Conservation (phyloP, 345 rosid genomes). For the Lepidium aucheri region DNA sequence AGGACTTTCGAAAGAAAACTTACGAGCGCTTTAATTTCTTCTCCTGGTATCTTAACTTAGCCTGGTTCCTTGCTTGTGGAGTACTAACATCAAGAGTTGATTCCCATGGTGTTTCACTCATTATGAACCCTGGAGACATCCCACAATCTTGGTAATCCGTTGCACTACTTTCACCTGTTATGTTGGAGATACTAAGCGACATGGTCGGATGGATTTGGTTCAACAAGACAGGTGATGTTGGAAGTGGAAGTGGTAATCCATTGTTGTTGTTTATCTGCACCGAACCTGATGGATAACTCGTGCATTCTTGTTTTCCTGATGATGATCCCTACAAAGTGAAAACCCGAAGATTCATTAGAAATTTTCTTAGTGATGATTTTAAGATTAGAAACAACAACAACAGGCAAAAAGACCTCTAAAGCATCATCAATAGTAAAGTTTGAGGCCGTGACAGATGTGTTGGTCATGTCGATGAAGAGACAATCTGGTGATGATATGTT, state of each 20-base stretch:
- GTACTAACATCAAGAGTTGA: constrained; percentile 44
- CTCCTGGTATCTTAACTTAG: constrained; percentile 79
- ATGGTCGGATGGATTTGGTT: constrained; percentile 53
- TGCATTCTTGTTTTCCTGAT: constrained; percentile 43
- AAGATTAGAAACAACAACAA: not conserved
- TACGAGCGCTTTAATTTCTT: constrained; percentile 70
- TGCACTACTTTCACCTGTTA: constrained; percentile 52
- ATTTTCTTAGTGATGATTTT: not conserved
- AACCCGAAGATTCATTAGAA: not conserved
- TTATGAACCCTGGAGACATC: constrained; percentile 42
- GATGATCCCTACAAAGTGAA: constrained; percentile 41
- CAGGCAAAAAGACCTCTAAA: not conserved
- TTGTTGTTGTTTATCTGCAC: constrained; percentile 21
- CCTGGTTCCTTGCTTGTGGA: constrained; percentile 66
- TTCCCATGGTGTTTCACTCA: constrained; percentile 76
- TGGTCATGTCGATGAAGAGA: constrained; percentile 14
- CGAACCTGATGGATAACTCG: constrained; percentile 22
- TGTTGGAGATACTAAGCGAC: constrained; percentile 49
- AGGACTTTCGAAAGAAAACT: not conserved
- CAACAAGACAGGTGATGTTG: constrained; percentile 10
- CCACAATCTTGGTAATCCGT: constrained; percentile 65
- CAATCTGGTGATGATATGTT: constrained; percentile 36
- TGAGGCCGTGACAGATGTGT: constrained; percentile 12
- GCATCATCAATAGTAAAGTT: too few relatives aligned
- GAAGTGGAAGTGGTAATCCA: constrained; percentile 34